Percentiles rank a stretch among this genome's conserved stretches.
These are phyloP conservation scores for Vaccinium myrtillus DNA, from an alignment of 148 eudicot genomes.

Conservation along the genomic window DNA sequence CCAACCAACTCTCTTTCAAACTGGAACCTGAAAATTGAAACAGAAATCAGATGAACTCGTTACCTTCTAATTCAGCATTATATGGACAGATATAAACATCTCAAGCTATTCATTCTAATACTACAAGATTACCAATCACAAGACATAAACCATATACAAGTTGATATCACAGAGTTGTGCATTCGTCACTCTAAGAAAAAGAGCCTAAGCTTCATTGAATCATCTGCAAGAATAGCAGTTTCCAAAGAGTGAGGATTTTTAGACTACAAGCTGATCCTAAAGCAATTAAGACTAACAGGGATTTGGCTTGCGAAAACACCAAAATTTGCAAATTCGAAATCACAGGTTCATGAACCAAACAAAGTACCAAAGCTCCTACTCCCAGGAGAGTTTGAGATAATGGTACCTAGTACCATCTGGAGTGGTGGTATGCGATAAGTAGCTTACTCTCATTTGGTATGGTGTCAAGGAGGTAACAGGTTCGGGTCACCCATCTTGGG, in stretches of 20 bases:
- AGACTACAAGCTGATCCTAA: background rate
- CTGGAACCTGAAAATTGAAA: background rate
- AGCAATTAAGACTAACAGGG: background rate
- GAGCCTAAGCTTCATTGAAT: background rate
- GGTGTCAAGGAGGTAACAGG: background rate
- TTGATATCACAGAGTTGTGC: background rate
- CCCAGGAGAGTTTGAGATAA: background rate
- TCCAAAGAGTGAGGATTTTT: background rate
- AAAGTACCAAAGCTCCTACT: background rate
- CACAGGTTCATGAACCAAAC: background rate
- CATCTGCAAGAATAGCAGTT: background rate
- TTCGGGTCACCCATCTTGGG: background rate
- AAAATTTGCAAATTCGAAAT: background rate
- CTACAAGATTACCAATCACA: background rate
- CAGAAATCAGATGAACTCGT: background rate
- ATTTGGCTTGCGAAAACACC: background rate
- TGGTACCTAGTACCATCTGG: background rate
- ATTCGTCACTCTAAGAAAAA: background rate
- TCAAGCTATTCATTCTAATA: background rate
- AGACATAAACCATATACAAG: background rate
- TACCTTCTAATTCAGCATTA: background rate
- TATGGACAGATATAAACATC: background rate
- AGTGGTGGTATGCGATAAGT: background rate
- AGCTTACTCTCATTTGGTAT: background rate
- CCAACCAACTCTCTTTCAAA: background rate